Evolutionary conservation across 169 alveolate species (phyloP).

Genomic region (Plasmodium inui): DNA sequence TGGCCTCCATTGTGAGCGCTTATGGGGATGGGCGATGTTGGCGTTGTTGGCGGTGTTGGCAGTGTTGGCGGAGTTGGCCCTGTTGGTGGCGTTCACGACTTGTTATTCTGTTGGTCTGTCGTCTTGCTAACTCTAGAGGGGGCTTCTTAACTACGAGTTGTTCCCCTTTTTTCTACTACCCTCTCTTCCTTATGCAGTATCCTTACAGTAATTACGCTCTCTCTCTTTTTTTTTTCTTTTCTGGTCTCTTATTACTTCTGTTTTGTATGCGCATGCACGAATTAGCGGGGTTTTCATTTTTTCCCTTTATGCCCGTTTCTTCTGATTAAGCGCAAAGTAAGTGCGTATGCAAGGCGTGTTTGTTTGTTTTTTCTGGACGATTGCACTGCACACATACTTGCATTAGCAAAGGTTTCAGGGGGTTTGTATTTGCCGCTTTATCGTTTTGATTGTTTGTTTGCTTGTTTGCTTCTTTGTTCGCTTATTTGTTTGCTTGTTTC

Average conservation of each 20-base stretch:
- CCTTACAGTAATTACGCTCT: background rate
- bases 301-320: background rate
- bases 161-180: background rate
- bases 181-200: background rate
- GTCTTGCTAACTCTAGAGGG: background rate
- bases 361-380: background rate
- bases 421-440: background rate
- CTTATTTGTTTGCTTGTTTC: background rate
- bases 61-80: background rate
- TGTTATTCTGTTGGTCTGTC: background rate
- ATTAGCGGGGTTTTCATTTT: background rate
- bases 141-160: background rate
- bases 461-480: background rate
- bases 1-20: constrained; percentile 11
- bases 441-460: background rate
- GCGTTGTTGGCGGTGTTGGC: background rate
- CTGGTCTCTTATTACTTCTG: background rate
- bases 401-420: background rate
- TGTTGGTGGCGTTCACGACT: background rate
- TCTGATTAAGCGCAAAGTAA: background rate
- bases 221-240: background rate
- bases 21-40: background rate
- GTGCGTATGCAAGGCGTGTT: background rate
- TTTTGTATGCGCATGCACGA: background rate
- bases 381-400: background rate